These are phyloP conservation scores for Ophiostoma fasciatum DNA, from an alignment of 2,329 filamentous ascomycete genomes.

Conservation along the genomic window DNA sequence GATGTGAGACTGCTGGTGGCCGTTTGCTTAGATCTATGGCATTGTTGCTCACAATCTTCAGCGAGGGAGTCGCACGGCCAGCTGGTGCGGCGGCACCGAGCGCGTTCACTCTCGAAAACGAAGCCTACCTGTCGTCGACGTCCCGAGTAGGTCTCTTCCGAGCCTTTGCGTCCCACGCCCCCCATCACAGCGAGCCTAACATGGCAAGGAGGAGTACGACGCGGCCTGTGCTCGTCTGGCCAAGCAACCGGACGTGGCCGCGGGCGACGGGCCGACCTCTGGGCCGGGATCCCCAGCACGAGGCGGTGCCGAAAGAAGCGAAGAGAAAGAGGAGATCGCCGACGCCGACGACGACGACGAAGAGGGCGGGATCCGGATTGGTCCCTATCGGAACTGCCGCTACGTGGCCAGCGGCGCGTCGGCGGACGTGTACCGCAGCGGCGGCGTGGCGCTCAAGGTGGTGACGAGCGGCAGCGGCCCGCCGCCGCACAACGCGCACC, in stretches of 20 bases:
- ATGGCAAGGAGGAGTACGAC: conserved; percentile 43
- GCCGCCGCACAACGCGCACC: conserved; percentile 67
- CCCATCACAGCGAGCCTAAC: not conserved
- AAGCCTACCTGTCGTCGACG: conserved; percentile 41
- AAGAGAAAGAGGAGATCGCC: not conserved
- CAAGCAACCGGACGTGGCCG: not conserved
- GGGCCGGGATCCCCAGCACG: conserved; percentile 1
- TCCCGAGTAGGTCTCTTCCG: conserved; percentile 35
- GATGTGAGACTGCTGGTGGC: no score
- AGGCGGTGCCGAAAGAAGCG: no score
- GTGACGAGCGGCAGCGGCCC: conserved; percentile 59
- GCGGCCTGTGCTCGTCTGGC: conserved; percentile 21
- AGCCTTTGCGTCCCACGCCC: not conserved
- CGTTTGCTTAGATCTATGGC: not conserved
- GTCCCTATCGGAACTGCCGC: conserved; percentile 36
- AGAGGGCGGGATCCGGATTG: conserved; percentile 31
- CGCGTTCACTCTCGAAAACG: conserved; percentile 52
- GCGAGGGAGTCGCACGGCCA: conserved; percentile 11
- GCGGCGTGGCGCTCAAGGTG: conserved; percentile 60
- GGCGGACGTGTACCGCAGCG: conserved; percentile 66
- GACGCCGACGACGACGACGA: conserved; percentile 3
- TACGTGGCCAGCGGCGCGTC: conserved; percentile 56
- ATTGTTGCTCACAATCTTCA: conserved; percentile 2
- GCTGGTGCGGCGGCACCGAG: conserved; percentile 18
- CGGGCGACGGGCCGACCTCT: conserved; percentile 6